Evolutionary conservation across 345 rosid genomes (phyloP), one percentile per base, ranked within the genome.

Genomic region (Melastoma malabathricum): DNA sequence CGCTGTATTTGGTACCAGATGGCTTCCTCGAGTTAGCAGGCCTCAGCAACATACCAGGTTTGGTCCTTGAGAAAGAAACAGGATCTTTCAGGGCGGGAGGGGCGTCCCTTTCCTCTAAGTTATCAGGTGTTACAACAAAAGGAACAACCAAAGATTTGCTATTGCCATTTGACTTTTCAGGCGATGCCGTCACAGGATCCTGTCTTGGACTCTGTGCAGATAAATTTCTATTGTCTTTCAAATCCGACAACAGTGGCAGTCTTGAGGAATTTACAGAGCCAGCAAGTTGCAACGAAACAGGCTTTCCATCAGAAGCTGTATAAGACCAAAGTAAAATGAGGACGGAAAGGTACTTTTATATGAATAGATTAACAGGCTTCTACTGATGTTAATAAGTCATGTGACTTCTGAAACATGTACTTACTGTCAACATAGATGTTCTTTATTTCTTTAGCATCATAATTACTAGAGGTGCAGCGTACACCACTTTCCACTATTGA

Each of bases 351-450:
- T 34, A 44, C 23, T 19, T 15, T 16, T 13, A 46, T 15, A 22
- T 46, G 59, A 14, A 55, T 23, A 19, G 43, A 20, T 22, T 22
- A 22, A 22, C 25, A 22, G 25, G 25, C 25, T 22, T 22, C 25
- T 22, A 22, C 25, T 22, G 4, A 22, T 22, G 25, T 22, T 22
- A 43, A 6, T 17, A 6, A 43, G 20, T 52, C 29, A 53, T 9
- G 15, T 27, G 15, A 14, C 9, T 13, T 41, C 44, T 18, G 20
- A 15, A 56, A 15, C 23, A 31, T 5, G 45, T 8, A 84, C 97
- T 81, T 80, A 92, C 98, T 72, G 61, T 92, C 98, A 29, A 92
- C 76, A 60, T 88, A 92, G 68, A 92, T 92, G 72, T 80, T 92
- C 75, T 92, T 92, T 54, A 92, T 92, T 58, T 84, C 97, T 58